A percentile compares a stretch with the other conserved stretches of the same genome.
Evolutionary conservation across 2,329 filamentous ascomycete species (phyloP).

Genomic region (Trichoderma endophyticum): DNA sequence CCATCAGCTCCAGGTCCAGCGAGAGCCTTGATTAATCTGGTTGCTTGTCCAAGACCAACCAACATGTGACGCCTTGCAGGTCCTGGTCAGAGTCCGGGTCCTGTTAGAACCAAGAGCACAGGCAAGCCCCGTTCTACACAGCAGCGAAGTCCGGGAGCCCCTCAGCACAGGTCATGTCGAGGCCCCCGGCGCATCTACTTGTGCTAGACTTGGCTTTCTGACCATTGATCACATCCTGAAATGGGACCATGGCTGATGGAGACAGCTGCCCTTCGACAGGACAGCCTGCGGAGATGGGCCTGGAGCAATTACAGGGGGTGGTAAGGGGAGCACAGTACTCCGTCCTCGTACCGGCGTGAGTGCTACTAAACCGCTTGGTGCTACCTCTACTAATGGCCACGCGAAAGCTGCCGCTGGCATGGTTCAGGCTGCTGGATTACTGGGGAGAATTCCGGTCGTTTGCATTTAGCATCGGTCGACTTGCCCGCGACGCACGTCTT

Average conservation of each 20-base stretch:
- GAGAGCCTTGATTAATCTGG: slow-evolving; percentile 16
- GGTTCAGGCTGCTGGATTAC: neutral
- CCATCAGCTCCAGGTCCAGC: slow-evolving; percentile 12
- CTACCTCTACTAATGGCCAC: neutral
- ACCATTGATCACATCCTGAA: neutral
- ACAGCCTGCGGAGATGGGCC: neutral
- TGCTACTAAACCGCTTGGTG: neutral
- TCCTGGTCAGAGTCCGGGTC: neutral
- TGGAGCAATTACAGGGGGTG: neutral
- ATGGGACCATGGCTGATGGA: neutral
- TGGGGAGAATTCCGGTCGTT: neutral
- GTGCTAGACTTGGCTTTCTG: neutral
- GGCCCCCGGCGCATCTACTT: neutral
- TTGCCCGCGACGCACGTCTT: neutral
- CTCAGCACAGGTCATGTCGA: neutral
- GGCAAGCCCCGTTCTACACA: neutral
- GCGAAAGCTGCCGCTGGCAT: neutral
- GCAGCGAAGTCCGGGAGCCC: neutral
- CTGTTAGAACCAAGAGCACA: neutral
- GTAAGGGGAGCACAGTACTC: neutral
- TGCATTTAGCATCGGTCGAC: neutral
- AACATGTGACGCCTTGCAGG: slow-evolving; percentile 18
- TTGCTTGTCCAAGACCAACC: neutral
- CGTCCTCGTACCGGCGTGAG: neutral
- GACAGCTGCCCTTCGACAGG: neutral